Evolutionary conservation across 2,329 filamentous ascomycete species (phyloP).

Genomic region (Colletotrichum sp.): DNA sequence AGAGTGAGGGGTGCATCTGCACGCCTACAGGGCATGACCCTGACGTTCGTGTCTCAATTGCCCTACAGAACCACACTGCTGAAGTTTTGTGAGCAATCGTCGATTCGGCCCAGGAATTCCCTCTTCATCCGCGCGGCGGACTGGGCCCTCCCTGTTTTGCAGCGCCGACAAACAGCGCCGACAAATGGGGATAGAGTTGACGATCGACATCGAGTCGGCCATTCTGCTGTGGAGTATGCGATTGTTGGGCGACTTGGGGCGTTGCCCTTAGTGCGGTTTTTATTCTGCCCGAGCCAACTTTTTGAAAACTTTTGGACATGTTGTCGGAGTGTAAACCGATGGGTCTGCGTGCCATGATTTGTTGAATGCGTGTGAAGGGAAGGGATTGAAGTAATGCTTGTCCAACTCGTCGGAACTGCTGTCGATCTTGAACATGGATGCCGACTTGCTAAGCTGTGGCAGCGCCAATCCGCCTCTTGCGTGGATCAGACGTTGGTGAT

Average conservation of each 20-base stretch:
- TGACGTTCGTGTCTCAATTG: constrained; percentile 13
- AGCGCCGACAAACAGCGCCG: not conserved
- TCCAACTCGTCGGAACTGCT: not conserved
- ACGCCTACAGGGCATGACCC: constrained; percentile 5
- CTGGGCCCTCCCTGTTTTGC: constrained; percentile 1
- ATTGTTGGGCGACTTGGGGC: constrained; percentile 6
- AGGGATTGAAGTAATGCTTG: not conserved
- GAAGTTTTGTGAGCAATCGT: constrained; percentile 3
- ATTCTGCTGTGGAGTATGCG: not conserved
- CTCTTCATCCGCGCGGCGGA: not conserved
- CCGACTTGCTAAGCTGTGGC: not conserved
- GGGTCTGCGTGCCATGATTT: not conserved
- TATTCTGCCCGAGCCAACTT: not conserved
- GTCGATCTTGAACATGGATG: constrained; percentile 6
- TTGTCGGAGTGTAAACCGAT: constrained; percentile 11
- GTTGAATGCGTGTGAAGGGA: not conserved
- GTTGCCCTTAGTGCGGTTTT: constrained; percentile 7
- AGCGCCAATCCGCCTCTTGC: not conserved
- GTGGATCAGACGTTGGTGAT: constrained; percentile 11
- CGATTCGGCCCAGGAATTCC: constrained; percentile 5
- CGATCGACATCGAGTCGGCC: constrained; percentile 11
- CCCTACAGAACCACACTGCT: constrained; percentile 7
- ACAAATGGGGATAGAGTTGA: constrained; percentile 10
- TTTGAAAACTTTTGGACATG: not conserved
- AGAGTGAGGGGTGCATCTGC: constrained; percentile 15